Conservation (phyloP, 2,329 filamentous ascomycete genomes). For the Hypoxylon sp. region DNA sequence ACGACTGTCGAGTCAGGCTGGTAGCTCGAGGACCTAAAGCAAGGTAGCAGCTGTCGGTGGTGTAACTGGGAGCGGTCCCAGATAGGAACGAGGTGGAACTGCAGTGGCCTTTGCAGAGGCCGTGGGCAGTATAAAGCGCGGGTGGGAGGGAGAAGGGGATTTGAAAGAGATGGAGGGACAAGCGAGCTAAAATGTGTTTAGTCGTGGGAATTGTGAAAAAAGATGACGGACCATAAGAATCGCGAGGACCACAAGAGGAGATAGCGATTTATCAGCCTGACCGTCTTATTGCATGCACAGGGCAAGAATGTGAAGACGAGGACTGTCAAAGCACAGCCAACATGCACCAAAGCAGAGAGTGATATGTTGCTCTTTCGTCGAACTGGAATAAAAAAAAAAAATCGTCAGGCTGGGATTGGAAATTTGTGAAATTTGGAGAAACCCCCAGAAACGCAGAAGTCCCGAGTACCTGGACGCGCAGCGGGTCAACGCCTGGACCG, state of each 20-base stretch:
- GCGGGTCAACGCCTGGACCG: conserved; percentile 29
- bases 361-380: conserved; percentile 40
- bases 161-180: conserved; percentile 8
- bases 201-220: conserved; percentile 30
- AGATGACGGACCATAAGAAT: too few relatives aligned
- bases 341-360: conserved; percentile 45
- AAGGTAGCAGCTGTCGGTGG: conserved; percentile 4
- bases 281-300: conserved; percentile 28
- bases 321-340: conserved; percentile 31
- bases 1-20: not conserved
- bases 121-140: conserved; percentile 11
- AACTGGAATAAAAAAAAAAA: conserved; percentile 43
- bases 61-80: conserved; percentile 14
- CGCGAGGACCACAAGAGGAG: conserved; percentile 28
- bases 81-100: conserved; percentile 17
- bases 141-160: conserved; percentile 17
- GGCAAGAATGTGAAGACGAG: conserved; percentile 27
- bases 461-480: conserved; percentile 35
- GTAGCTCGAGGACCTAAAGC: not conserved
- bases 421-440: conserved; percentile 46
- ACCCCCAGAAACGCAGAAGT: conserved; percentile 35
- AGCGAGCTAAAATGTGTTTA: conserved; percentile 17
- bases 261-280: conserved; percentile 42
- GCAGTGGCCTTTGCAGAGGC: conserved; percentile 11
- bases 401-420: conserved; percentile 45